Evolutionary conservation across 202 grass and related monocot species (phyloP), one percentile per base, ranked within the genome.

Genomic region (Setaria italica): DNA sequence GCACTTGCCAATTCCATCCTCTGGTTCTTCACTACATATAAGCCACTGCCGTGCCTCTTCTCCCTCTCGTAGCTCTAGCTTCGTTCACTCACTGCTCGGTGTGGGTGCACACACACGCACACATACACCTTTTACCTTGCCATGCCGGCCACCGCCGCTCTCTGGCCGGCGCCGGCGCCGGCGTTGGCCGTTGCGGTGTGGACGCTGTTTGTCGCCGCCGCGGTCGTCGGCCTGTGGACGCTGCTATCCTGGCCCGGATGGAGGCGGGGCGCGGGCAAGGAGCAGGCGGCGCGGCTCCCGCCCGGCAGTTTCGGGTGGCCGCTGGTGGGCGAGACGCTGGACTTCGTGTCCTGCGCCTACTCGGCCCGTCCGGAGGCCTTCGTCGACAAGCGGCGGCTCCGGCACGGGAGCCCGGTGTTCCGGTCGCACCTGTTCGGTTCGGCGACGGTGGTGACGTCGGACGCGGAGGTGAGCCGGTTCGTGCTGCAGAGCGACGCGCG

Each of bases 321-420:
- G 62, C n/a, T 99, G 0, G 79, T 97, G 34, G 97, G 97, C 67
- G 97, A 99, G 85, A 99, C 97, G 45, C 88, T 94, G 85, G 90
- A 99, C 63, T 99, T 99, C 85, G 89, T 99, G 41, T 96, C 97
- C 19, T 96, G 88, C 90, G 92, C 92, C 71, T 99, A 96, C 89
- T 97, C 97, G 8, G 34, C 92, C 0, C 77, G 78, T 3, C 97
- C 97, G 1, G 97, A 99, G 87, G 51, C 88, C 58, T 99, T 97
- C 92, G 91, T 99, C 77, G 97, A 99, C 43, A 97, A 93, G 87
- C 97, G 97, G 34, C 91, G 90, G 35, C 85, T 78, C 50, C 67
- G 97, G 90, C 87, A 99, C 67, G 94, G 97, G 32, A 82, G 90
- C 49, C 83, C 90, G 78, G 97, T 99, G 88, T 99, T 99, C 89